Evolutionary conservation across 495 filamentous ascomycete genomes (phyloP).

Genomic region (Zalerion maritima): DNA sequence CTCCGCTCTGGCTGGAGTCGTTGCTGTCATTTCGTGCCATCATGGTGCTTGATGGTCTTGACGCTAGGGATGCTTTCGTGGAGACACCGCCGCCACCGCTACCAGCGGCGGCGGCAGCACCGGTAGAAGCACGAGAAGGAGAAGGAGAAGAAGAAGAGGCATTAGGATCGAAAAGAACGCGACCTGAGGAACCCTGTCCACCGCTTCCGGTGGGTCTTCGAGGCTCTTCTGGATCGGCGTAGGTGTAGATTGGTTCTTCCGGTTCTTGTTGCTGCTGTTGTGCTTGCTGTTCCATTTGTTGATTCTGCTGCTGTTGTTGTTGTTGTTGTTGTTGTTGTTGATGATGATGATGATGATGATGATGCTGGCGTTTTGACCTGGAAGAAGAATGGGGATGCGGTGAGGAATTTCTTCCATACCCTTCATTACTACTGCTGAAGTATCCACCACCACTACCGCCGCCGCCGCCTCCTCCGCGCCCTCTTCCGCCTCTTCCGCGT

Average conservation of each 20-base stretch:
- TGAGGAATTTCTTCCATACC: no score
- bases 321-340: slow-evolving; percentile 8
- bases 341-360: slow-evolving; percentile 4
- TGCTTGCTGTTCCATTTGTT: slow-evolving; percentile 7
- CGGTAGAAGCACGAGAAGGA: no score
- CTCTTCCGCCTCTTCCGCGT: slow-evolving; percentile 7
- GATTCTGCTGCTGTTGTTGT: slow-evolving; percentile 12
- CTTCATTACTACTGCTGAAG: background rate
- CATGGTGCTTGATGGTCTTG: no score
- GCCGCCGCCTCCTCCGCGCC: slow-evolving; percentile 10
- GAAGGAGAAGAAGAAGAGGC: no score
- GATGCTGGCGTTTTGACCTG: no score
- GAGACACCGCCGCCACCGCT: no score
- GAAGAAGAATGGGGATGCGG: no score
- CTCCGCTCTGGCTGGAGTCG: slow-evolving; percentile 37
- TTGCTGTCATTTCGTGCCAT: no score
- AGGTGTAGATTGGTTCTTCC: slow-evolving; percentile 10
- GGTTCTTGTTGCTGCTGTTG: slow-evolving; percentile 12
- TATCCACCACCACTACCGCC: slow-evolving; percentile 7
- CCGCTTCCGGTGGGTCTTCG: slow-evolving; percentile 6
- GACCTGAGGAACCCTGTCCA: slow-evolving; percentile 8
- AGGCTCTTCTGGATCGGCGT: slow-evolving; percentile 4
- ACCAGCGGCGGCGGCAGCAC: no score
- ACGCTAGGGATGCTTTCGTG: no score
- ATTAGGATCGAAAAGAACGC: slow-evolving; percentile 58